Percentiles rank a stretch among this genome's conserved stretches.
Evolutionary conservation across 805 yeast species (phyloP).

Genomic region (Sugiyamaella floridensis): DNA sequence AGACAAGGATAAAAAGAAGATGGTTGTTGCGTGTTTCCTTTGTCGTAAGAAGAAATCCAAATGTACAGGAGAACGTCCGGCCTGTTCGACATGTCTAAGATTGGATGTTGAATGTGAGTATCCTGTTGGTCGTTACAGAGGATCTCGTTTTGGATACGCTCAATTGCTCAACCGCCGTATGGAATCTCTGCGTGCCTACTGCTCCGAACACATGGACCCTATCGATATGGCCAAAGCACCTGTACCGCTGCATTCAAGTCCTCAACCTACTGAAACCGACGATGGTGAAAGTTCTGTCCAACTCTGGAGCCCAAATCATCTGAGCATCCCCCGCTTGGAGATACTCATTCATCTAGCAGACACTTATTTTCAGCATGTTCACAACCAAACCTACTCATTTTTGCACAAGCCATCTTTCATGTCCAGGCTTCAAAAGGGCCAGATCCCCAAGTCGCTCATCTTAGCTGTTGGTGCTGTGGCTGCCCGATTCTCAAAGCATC

Average conservation of each 20-base stretch:
- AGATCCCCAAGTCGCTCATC: slow-evolving; percentile 26
- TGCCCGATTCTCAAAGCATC: slow-evolving; percentile 32
- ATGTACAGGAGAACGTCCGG: slow-evolving; percentile 33
- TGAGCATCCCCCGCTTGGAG: slow-evolving; percentile 15
- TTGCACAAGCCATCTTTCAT: slow-evolving; percentile 30
- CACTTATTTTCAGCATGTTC: slow-evolving; percentile 29
- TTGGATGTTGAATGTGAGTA: slow-evolving; percentile 30
- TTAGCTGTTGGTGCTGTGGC: slow-evolving; percentile 31
- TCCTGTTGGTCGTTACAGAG: slow-evolving; percentile 31
- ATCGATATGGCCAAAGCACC: background rate
- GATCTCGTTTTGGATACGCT: slow-evolving; percentile 31
- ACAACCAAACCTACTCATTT: slow-evolving; percentile 31
- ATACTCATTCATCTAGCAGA: slow-evolving; percentile 29
- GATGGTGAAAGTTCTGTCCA: too few species aligned
- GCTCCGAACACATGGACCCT: background rate
- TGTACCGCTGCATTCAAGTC: background rate
- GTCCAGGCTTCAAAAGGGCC: slow-evolving; percentile 23
- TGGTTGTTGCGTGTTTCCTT: slow-evolving; percentile 31
- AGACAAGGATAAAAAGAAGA: slow-evolving; percentile 20
- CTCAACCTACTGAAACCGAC: too few species aligned
- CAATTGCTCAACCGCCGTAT: slow-evolving; percentile 26
- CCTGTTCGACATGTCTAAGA: slow-evolving; percentile 31
- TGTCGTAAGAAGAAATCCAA: slow-evolving; percentile 34
- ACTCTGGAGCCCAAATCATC: background rate
- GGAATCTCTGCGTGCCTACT: slow-evolving; percentile 10